Base-by-base conservation (phyloP, 768 basidiomycete genomes). In the Kwoniella botswanensis region DNA sequence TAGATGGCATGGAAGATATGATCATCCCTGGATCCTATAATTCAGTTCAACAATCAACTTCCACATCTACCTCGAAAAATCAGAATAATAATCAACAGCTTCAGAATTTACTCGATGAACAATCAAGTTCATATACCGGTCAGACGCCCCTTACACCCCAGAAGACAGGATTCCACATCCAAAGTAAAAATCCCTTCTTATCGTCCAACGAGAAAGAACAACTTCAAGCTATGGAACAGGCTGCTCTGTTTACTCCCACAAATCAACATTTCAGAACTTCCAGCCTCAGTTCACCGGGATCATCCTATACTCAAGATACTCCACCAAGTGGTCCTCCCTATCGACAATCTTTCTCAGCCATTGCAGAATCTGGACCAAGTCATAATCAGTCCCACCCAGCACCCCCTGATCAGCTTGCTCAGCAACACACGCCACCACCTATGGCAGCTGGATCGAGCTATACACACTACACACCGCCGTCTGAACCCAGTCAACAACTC, bases 171-270 rank as follows among this genome's bases (percentile, higher is more conserved):
- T 65, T 68, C 4, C 62, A 61, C 9, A 46, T 81, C 18, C 73
- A 78, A 59, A 79, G 78, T 63, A 77, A 79, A n/a, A 81, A 81
- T 42, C 80, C 80, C 0, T 81, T 81, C 72, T 55, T 81, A 29
- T 79, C 78, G 2, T 57, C 73, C n/a, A 26, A 24, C 2, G 80
- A 81, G 41, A 61, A 70, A 35, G 72, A 71, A 55, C 63, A 71
- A 55, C 24, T 69, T 12, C 63, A 70, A 62, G 65, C 69, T 9
- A 65, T 55, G n/a, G 63, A 67, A 35, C 26, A 42, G 56, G 52
- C 35, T 17, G 63, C 46, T 21, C 52, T 64, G 42, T 43, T 43
- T 7, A 61, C 59, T 17, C 59, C 59, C 15, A 61, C 59, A 21
- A 43, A 35, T 18, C 29, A 61, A 43, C 59, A 61, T 61, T 61